These are phyloP conservation scores for Starmerella bacillaris DNA, from an alignment of 805 yeast genomes.

Conservation along the genomic window DNA sequence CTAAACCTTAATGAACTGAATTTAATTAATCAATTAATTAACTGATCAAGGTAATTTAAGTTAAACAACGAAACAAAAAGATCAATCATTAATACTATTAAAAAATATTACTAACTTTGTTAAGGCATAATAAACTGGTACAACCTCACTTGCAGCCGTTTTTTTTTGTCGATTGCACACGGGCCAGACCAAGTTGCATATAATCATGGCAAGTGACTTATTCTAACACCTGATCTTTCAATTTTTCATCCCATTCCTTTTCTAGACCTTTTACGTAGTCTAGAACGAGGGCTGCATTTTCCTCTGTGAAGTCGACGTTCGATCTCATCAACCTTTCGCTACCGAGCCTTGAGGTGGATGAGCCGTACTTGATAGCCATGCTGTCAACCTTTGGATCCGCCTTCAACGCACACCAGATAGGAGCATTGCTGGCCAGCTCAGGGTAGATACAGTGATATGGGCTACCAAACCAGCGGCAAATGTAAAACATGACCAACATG, in stretches of 20 bases:
- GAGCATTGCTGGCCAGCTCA: constrained; percentile 77
- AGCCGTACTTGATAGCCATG: constrained; percentile 50
- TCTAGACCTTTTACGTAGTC: constrained; percentile 40
- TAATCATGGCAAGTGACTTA: too few species aligned
- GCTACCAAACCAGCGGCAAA: constrained; percentile 69
- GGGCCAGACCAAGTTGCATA: too few species aligned
- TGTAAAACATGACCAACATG: constrained; percentile 66
- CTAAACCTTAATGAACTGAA: too few species aligned
- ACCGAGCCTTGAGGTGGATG: constrained; percentile 52
- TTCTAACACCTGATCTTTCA: constrained; percentile 54
- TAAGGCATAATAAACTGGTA: too few species aligned
- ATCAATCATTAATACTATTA: too few species aligned
- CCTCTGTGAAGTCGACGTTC: constrained; percentile 16
- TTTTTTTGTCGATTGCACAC: too few species aligned
- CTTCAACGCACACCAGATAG: constrained; percentile 43
- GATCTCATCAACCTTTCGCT: constrained; percentile 39
- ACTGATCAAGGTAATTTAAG: too few species aligned
- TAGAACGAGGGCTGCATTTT: constrained; percentile 51
- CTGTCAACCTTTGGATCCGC: constrained; percentile 32
- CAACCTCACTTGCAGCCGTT: too few species aligned
- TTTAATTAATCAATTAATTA: too few species aligned
- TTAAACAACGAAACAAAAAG: too few species aligned
- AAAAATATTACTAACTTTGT: too few species aligned
- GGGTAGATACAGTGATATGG: constrained; percentile 82
- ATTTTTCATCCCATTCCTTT: constrained; percentile 53